Evolutionary conservation across 176 grass and related monocot species (phyloP).

Genomic region (Dactylis glomerata): DNA sequence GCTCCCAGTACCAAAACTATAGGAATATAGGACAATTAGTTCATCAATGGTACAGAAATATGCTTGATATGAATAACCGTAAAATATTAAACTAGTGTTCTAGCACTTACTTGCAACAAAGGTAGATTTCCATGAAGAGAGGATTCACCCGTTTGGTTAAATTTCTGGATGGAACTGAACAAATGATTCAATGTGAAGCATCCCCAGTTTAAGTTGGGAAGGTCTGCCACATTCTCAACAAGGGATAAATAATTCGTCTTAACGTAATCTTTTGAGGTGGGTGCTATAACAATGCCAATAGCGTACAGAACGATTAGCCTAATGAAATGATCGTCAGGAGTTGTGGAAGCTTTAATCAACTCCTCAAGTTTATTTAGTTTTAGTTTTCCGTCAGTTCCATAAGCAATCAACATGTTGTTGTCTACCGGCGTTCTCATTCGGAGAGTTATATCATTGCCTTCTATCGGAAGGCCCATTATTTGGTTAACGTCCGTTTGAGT

Average conservation of each 20-base stretch:
- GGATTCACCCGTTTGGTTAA: not conserved
- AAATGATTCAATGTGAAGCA: not conserved
- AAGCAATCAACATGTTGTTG: not conserved
- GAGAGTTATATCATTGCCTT: not conserved
- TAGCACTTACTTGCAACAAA: constrained; percentile 3
- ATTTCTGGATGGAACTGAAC: not conserved
- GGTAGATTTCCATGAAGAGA: constrained; percentile 13
- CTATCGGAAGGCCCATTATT: not conserved
- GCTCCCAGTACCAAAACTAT: not conserved
- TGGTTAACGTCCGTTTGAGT: not conserved
- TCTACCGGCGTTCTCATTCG: not conserved
- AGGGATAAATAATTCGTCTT: not conserved
- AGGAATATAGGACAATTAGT: not conserved
- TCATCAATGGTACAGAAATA: not conserved
- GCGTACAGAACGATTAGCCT: not conserved
- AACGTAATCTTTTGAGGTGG: not conserved
- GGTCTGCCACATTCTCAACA: not conserved
- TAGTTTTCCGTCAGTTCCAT: not conserved
- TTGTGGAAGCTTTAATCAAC: not conserved
- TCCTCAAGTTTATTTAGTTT: not conserved
- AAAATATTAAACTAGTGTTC: not conserved
- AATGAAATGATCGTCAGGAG: not conserved
- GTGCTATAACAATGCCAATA: not conserved
- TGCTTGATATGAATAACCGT: not conserved
- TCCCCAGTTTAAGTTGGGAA: not conserved